Evolutionary conservation across 371 early-diverging fungal genomes (phyloP).

Genomic region (Saksenaea vasiformis): DNA sequence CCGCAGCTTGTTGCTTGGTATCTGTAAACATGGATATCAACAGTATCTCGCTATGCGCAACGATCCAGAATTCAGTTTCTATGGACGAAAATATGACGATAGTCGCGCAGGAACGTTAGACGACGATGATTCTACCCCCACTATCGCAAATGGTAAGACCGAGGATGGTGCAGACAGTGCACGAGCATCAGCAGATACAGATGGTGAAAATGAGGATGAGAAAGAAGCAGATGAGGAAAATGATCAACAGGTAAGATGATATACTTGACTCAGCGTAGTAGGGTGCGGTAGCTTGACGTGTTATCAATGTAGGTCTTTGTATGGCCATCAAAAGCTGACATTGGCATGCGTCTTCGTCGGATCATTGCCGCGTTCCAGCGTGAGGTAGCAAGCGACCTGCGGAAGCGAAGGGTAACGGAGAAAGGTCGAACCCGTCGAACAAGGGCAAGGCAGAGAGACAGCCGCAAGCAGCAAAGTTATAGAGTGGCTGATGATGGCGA

Average conservation of each 20-base stretch:
- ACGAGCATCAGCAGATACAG: conserved; percentile 9
- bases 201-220: conserved; percentile 10
- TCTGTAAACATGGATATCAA: conserved; percentile 80
- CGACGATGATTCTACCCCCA: conserved; percentile 30
- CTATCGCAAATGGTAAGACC: conserved; percentile 26
- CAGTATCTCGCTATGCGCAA: conserved; percentile 62
- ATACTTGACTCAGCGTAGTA: not conserved
- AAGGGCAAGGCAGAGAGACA: conserved; percentile 13
- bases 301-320: conserved; percentile 23
- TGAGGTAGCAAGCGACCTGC: conserved; percentile 46
- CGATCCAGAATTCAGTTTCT: conserved; percentile 72
- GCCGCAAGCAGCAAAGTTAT: not conserved
- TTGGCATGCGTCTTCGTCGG: conserved; percentile 71
- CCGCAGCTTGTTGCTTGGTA: conserved; percentile 73
- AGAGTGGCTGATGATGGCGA: conserved; percentile 4
- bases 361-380: conserved; percentile 68
- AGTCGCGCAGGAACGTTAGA: conserved; percentile 38
- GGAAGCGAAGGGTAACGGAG: conserved; percentile 19
- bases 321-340: conserved; percentile 71
- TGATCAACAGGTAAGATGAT: conserved; percentile 10
- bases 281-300: not conserved
- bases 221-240: conserved; percentile 5
- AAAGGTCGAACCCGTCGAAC: not conserved
- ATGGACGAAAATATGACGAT: conserved; percentile 48
- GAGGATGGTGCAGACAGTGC: not conserved